Evolutionary conservation across 495 filamentous ascomycete species (phyloP).

Genomic region (Penicillium chermesinum): DNA sequence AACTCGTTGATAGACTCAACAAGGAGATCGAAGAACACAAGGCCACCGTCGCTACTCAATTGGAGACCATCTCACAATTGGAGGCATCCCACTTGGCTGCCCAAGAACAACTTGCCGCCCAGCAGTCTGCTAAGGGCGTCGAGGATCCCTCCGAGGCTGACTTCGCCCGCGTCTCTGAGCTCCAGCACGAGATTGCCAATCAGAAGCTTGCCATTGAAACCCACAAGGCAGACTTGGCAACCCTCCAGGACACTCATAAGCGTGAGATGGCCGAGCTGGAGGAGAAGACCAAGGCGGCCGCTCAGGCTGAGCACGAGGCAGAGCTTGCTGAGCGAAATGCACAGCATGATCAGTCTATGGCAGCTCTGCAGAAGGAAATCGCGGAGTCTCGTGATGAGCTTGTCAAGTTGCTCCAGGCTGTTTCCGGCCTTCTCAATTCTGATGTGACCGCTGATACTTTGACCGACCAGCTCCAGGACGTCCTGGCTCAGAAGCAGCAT

Average conservation of each 20-base stretch:
- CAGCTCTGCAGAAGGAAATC: slow-evolving; percentile 62
- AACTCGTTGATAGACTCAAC: slow-evolving; percentile 61
- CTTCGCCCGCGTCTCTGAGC: slow-evolving; percentile 48
- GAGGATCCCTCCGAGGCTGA: slow-evolving; percentile 43
- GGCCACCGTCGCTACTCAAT: slow-evolving; percentile 57
- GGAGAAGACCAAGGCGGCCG: slow-evolving; percentile 30
- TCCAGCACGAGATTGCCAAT: slow-evolving; percentile 52
- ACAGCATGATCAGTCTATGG: slow-evolving; percentile 57
- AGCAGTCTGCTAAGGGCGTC: slow-evolving; percentile 27
- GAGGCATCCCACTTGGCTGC: slow-evolving; percentile 59
- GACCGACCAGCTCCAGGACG: slow-evolving; percentile 44
- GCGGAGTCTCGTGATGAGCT: slow-evolving; percentile 65
- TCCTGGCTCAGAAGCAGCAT: slow-evolving; percentile 40
- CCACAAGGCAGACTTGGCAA: slow-evolving; percentile 27
- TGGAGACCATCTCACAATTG: slow-evolving; percentile 57
- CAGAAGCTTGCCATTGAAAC: slow-evolving; percentile 51
- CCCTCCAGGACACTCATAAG: slow-evolving; percentile 31
- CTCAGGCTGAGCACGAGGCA: slow-evolving; percentile 43
- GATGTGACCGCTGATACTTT: slow-evolving; percentile 43
- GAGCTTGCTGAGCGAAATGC: slow-evolving; percentile 42
- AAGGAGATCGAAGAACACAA: slow-evolving; percentile 76
- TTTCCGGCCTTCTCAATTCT: slow-evolving; percentile 46
- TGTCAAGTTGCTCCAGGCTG: slow-evolving; percentile 50
- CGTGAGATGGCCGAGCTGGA: slow-evolving; percentile 48
- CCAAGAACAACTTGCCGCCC: slow-evolving; percentile 50